A percentile compares a stretch with the other conserved stretches of the same genome.
phyloP scores from a whole-genome alignment of 441 rosid genomes.

The Erodium trifolium region DNA sequence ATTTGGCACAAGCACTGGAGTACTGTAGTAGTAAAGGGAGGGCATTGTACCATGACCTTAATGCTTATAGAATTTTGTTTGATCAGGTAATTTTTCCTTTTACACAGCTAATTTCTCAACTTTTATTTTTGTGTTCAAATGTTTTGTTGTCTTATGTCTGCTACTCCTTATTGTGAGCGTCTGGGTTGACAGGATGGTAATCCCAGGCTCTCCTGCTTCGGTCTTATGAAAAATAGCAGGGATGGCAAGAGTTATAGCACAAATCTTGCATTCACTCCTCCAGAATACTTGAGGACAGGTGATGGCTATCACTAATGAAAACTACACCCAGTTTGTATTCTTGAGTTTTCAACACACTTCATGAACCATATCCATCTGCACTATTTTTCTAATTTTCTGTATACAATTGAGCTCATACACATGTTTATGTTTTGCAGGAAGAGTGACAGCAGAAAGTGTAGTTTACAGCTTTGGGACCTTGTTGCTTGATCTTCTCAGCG shows the following conservation, averaged over 20 bases:
- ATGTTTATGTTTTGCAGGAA: slow-evolving; percentile 45
- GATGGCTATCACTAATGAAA: slow-evolving; percentile 11
- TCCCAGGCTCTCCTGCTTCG: slow-evolving; percentile 94
- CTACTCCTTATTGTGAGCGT: slow-evolving; percentile 19
- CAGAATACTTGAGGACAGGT: slow-evolving; percentile 96
- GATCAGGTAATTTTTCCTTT: slow-evolving; percentile 57
- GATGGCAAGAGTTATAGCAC: slow-evolving; percentile 98
- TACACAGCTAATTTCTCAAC: neutral
- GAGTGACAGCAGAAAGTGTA: slow-evolving; percentile 87
- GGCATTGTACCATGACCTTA: slow-evolving; percentile 88
- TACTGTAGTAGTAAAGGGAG: slow-evolving; percentile 86
- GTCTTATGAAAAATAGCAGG: slow-evolving; percentile 95
- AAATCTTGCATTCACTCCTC: slow-evolving; percentile 96
- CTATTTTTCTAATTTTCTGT: neutral
- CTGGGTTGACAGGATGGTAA: slow-evolving; percentile 64
- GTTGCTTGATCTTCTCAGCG: slow-evolving; percentile 92
- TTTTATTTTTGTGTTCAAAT: neutral
- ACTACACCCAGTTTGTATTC: neutral
- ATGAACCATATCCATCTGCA: neutral
- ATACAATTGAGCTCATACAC: slow-evolving; percentile 4
- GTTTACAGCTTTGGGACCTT: slow-evolving; percentile 94
- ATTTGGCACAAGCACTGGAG: slow-evolving; percentile 86
- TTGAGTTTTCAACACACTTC: neutral
- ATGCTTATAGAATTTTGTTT: slow-evolving; percentile 87
- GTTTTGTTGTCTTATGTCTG: slow-evolving; percentile 10